A percentile compares a stretch with the other conserved stretches of the same genome.
Evolutionary conservation across 495 filamentous ascomycete species (phyloP).

Genomic region (Penicillium argentinense): DNA sequence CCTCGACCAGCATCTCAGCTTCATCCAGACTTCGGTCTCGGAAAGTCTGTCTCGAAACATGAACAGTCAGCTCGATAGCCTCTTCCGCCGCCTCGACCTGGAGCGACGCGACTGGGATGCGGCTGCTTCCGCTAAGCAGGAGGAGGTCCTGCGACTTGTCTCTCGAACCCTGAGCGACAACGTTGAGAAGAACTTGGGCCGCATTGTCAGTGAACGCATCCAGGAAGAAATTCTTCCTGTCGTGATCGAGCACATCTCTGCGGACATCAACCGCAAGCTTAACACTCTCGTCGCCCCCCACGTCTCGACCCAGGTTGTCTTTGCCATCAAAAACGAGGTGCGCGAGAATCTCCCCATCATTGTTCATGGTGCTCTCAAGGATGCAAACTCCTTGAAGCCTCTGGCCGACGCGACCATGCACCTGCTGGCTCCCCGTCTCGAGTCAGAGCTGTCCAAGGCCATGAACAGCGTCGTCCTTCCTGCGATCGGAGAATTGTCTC

Average conservation of each 20-base stretch:
- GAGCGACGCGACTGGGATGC: conserved; percentile 65
- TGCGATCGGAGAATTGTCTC: conserved; percentile 60
- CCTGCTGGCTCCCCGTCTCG: conserved; percentile 64
- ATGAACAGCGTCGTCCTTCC: conserved; percentile 65
- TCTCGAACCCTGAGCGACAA: conserved; percentile 87
- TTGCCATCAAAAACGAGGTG: conserved; percentile 57
- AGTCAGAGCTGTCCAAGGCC: conserved; percentile 61
- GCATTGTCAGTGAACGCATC: conserved; percentile 68
- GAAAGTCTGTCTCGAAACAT: no score
- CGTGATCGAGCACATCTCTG: conserved; percentile 47
- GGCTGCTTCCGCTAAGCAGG: conserved; percentile 66
- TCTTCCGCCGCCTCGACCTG: conserved; percentile 63
- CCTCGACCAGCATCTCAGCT: conserved; percentile 53
- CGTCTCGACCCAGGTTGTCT: conserved; percentile 37
- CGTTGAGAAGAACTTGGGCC: conserved; percentile 74
- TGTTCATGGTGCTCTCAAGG: conserved; percentile 62
- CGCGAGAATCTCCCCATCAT: conserved; percentile 54
- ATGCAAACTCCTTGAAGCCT: conserved; percentile 63
- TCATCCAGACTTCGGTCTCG: conserved; percentile 54
- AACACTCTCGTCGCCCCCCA: conserved; percentile 52
- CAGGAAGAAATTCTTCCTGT: conserved; percentile 62
- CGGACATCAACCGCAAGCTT: conserved; percentile 62
- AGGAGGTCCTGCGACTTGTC: conserved; percentile 81
- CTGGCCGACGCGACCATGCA: conserved; percentile 70
- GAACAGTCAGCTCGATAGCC: no score